Percentiles rank a stretch among this genome's conserved stretches.
These are phyloP conservation scores for Ambrosiella xylebori DNA, from an alignment of 2,329 filamentous ascomycete species.

Conservation along the genomic window DNA sequence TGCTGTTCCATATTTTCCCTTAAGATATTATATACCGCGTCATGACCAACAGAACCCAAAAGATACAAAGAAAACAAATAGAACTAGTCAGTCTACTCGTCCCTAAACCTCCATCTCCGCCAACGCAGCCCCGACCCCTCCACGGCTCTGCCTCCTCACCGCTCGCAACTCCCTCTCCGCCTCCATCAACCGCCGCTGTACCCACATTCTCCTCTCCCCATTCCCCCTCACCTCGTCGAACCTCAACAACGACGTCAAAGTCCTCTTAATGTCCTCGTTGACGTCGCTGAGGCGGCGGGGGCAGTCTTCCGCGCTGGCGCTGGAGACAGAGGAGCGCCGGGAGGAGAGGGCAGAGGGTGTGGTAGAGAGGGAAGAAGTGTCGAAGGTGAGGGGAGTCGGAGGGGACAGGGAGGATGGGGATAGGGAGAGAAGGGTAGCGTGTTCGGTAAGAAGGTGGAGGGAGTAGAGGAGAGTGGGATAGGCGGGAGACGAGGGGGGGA, in stretches of 20 bases:
- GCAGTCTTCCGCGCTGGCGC: slow-evolving; percentile 12
- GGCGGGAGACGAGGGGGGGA: not conserved
- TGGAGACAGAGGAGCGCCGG: not conserved
- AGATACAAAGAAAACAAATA: too few species aligned
- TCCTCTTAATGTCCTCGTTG: slow-evolving; percentile 44
- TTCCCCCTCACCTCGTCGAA: slow-evolving; percentile 37
- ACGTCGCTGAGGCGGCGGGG: slow-evolving; percentile 36
- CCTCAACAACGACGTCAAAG: slow-evolving; percentile 44
- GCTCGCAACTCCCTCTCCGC: slow-evolving; percentile 39
- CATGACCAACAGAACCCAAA: too few species aligned
- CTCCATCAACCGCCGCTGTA: slow-evolving; percentile 41
- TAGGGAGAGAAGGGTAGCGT: not conserved
- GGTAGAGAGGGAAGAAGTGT: not conserved
- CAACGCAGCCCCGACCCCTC: not conserved
- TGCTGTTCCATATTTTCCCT: too few species aligned
- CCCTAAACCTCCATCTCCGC: not conserved
- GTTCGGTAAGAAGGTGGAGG: not conserved
- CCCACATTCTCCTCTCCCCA: slow-evolving; percentile 36
- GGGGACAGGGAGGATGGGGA: not conserved
- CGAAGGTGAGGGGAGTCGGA: not conserved
- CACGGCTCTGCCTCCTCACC: not conserved
- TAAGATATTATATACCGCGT: too few species aligned
- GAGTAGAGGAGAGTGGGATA: not conserved
- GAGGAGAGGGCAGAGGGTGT: not conserved
- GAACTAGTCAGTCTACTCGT: too few species aligned